Evolutionary conservation across 768 basidiomycete species (phyloP).

Genomic region (Mycena latifolia): DNA sequence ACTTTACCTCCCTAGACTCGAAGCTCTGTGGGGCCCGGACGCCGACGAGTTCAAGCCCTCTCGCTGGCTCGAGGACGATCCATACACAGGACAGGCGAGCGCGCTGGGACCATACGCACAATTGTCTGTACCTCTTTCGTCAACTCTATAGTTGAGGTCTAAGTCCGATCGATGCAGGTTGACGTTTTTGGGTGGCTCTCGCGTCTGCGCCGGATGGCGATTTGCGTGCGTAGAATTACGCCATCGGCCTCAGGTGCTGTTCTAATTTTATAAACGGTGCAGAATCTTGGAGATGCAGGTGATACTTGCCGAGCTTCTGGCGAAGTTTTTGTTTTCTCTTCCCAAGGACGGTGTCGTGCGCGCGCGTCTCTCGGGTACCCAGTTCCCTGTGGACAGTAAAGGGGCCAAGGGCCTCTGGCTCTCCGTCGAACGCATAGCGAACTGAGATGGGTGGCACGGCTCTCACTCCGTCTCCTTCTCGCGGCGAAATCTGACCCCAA

Average conservation of each 20-base stretch:
- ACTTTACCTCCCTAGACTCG: constrained; percentile 15
- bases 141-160: constrained; percentile 1
- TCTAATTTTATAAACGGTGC: constrained; percentile 8
- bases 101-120: constrained; percentile 34
- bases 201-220: constrained; percentile 25
- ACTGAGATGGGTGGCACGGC: no score
- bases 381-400: constrained; percentile 20
- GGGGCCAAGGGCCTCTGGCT: constrained; percentile 19
- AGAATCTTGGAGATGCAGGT: constrained; percentile 28
- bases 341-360: constrained; percentile 16
- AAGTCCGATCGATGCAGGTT: no score
- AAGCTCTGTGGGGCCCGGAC: constrained; percentile 30
- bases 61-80: constrained; percentile 21
- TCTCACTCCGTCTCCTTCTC: no score
- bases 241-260: neutral
- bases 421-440: constrained; percentile 11
- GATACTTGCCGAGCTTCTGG: constrained; percentile 16
- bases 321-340: constrained; percentile 24
- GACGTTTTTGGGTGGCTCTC: constrained; percentile 11
- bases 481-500: no score
- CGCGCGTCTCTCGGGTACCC: constrained; percentile 10
- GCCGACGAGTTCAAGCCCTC: constrained; percentile 27
- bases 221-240: constrained; percentile 23
- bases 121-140: constrained; percentile 19
- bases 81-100: constrained; percentile 11